These are phyloP conservation scores for Leccinum pachyderme DNA, from an alignment of 1,284 basidiomycete genomes.

Conservation along the genomic window DNA sequence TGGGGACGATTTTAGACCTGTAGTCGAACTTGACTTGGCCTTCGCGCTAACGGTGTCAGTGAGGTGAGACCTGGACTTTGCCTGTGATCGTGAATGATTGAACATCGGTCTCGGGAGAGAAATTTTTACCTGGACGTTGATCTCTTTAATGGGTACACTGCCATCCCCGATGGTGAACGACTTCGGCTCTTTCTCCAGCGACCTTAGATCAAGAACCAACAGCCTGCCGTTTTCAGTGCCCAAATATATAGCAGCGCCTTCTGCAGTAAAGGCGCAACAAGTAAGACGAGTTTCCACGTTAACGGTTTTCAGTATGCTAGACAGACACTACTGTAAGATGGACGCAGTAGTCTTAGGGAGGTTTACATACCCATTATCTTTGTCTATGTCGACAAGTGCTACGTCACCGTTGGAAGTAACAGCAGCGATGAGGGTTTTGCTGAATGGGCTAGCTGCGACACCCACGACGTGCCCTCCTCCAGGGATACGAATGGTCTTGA, in stretches of 20 bases:
- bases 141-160: conserved; percentile 46
- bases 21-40: conserved; percentile 11
- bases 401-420: conserved; percentile 54
- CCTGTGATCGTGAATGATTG: conserved; percentile 26
- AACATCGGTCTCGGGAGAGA: background rate
- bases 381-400: conserved; percentile 65
- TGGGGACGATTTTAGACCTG: conserved; percentile 13
- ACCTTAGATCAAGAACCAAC: conserved; percentile 58
- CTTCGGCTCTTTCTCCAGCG: conserved; percentile 60
- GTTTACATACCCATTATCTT: conserved; percentile 60
- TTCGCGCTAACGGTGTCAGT: conserved; percentile 7
- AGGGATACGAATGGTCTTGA: conserved; percentile 49
- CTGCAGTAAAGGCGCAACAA: conserved; percentile 60
- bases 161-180: conserved; percentile 47
- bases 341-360: background rate
- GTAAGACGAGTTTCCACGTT: conserved; percentile 52
- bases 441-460: conserved; percentile 67
- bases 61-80: conserved; percentile 33
- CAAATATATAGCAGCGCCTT: conserved; percentile 62
- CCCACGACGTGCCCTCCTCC: conserved; percentile 48
- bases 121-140: conserved; percentile 54
- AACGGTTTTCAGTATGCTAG: conserved; percentile 55
- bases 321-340: background rate
- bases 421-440: conserved; percentile 62
- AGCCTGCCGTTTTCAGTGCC: conserved; percentile 64